phyloP scores from a whole-genome alignment of 1,284 basidiomycete species.

The Dichomitus squalens region DNA sequence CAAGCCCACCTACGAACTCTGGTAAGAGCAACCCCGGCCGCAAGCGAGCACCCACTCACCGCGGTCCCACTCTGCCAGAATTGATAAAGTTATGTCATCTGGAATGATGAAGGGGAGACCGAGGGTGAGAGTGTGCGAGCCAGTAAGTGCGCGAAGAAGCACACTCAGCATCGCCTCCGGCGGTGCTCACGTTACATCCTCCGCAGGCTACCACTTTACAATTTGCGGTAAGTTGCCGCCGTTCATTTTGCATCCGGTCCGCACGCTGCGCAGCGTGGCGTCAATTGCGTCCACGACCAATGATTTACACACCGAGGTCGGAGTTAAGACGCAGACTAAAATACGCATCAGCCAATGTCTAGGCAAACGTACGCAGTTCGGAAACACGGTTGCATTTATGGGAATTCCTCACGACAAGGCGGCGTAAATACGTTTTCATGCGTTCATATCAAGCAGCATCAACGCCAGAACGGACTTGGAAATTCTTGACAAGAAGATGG shows the following conservation, averaged over 20 bases:
- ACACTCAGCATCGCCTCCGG: constrained; percentile 24
- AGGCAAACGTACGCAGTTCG: background rate
- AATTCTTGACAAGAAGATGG: background rate
- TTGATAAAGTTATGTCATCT: constrained; percentile 15
- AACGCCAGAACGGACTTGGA: background rate
- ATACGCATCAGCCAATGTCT: background rate
- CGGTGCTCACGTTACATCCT: constrained; percentile 3
- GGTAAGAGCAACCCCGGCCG: too few relatives aligned
- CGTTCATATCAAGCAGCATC: background rate
- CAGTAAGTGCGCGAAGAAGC: background rate
- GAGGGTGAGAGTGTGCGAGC: background rate
- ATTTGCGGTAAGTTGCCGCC: background rate
- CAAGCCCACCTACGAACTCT: background rate
- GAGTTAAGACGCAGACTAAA: background rate
- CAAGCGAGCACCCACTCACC: background rate
- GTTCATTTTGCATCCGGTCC: background rate
- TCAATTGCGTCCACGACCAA: background rate
- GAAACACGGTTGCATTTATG: background rate
- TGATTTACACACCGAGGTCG: background rate
- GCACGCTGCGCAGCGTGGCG: background rate
- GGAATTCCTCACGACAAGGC: background rate
- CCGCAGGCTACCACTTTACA: background rate
- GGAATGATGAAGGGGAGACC: constrained; percentile 7
- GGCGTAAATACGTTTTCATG: background rate
- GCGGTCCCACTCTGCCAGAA: background rate